These are phyloP conservation scores for Exophiala sideris DNA, from an alignment of 2,329 filamentous ascomycete genomes.

Conservation along the genomic window DNA sequence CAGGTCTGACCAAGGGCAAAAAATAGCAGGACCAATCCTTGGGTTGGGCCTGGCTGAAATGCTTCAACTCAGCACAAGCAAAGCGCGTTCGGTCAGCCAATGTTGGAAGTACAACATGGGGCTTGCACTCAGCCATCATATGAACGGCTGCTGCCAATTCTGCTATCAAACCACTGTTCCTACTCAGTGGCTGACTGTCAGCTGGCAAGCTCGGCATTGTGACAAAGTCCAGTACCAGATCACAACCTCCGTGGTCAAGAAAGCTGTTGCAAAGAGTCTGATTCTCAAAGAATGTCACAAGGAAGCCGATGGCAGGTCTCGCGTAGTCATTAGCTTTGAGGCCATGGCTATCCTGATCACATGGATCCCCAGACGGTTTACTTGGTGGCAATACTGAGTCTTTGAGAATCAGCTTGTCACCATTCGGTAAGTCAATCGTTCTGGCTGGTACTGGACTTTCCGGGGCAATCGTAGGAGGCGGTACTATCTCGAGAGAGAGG, in stretches of 20 bases:
- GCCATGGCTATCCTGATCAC: slow-evolving; percentile 49
- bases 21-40: slow-evolving; percentile 60
- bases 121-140: slow-evolving; percentile 73
- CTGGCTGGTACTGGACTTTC: slow-evolving; percentile 15
- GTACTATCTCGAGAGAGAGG: slow-evolving; percentile 24
- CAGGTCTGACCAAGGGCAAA: slow-evolving; percentile 54
- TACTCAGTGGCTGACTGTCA: slow-evolving; percentile 20
- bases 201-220: slow-evolving; percentile 73
- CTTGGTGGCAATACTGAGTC: slow-evolving; percentile 18
- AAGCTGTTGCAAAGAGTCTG: slow-evolving; percentile 68
- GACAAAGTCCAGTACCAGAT: slow-evolving; percentile 78
- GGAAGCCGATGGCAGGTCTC: slow-evolving; percentile 70
- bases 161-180: slow-evolving; percentile 57
- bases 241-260: slow-evolving; percentile 68
- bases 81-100: slow-evolving; percentile 70
- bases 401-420: slow-evolving; percentile 32
- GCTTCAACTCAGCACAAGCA: slow-evolving; percentile 64
- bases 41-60: slow-evolving; percentile 54
- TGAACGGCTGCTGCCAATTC: slow-evolving; percentile 72
- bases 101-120: slow-evolving; percentile 77
- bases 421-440: slow-evolving; percentile 35
- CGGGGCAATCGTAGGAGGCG: slow-evolving; percentile 1
- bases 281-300: slow-evolving; percentile 74
- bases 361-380: slow-evolving; percentile 1
- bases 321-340: slow-evolving; percentile 67